Base-by-base conservation (phyloP, 2,329 filamentous ascomycete genomes). In the Venturia effusa region DNA sequence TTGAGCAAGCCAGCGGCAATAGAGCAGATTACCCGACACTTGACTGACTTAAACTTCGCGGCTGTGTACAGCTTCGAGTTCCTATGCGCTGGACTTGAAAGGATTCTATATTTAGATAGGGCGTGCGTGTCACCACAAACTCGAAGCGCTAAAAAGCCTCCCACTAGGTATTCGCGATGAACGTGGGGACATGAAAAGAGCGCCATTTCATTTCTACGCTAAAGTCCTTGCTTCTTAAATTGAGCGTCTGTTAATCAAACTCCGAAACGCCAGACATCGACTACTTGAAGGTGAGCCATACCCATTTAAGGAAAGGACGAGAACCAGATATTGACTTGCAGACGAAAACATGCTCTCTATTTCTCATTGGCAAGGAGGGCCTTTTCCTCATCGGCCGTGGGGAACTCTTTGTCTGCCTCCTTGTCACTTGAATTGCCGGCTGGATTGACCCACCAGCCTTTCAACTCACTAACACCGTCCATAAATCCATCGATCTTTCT, bases 381-480 rank as follows among this genome's bases (percentile, higher is more conserved):
- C 22, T 63, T 63, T 45, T 63, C 61, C 32, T 63, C 61, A 37
- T 63, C 61, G 34, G 48, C 61, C 15, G 61, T 34, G 5, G 61
- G 34, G 4, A 51, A 37, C n/a, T 59, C 61, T 7, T 27, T 39
- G 24, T 57, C 27, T 34, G 45, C 45, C 22, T 24, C 34, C 45
- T 34, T 30, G 15, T 30, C 15, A 3, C 30, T 32, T 57, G 30
- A 57, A 15, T 34, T 57, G 15, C 51, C 51, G 6, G 51, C 7
- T 19, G 61, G 61, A 37, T 63, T 43, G 11, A 39, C 24, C 61
- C 61, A 63, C 61, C 61, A 63, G 22, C 34, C 61, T 37, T n/a
- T 57, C 30, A 63, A 32, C 30, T 63, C 61, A n/a, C 19, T 2
- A 40, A 57, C 22, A 22, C 40, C 34, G 37, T 63, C 61, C 45